phyloP scores from a whole-genome alignment of 768 basidiomycete species.

The Russula sp. region DNA sequence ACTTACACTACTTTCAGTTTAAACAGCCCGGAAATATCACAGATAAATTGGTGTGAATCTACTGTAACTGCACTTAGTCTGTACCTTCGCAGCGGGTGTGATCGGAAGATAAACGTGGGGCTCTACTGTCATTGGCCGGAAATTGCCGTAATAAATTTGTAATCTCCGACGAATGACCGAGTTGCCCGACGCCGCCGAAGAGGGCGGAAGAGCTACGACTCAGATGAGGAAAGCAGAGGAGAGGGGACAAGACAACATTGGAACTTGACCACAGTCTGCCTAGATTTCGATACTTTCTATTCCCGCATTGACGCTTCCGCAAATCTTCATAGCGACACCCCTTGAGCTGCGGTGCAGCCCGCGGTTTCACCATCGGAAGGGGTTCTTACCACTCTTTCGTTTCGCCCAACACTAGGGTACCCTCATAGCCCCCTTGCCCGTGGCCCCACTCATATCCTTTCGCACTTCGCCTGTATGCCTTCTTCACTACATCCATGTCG shows the following conservation, averaged over 20 bases:
- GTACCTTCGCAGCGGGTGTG: not conserved
- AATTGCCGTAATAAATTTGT: not conserved
- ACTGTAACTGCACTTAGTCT: too few species aligned
- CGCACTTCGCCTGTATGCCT: constrained; percentile 17
- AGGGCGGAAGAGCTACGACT: not conserved
- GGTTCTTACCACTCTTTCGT: constrained; percentile 27
- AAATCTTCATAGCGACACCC: not conserved
- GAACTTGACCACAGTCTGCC: not conserved
- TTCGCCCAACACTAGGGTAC: constrained; percentile 21
- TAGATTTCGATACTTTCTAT: not conserved
- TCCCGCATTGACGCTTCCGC: not conserved
- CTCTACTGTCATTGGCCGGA: not conserved
- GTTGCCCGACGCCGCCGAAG: not conserved
- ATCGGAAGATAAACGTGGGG: too few species aligned
- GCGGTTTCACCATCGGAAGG: constrained; percentile 5
- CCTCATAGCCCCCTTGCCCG: not conserved
- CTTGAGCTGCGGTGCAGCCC: not conserved
- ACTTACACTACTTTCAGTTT: not conserved
- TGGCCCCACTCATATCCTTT: constrained; percentile 12
- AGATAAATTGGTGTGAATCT: not conserved
- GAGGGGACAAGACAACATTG: not conserved
- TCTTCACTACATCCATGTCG: constrained; percentile 21
- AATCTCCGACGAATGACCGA: constrained; percentile 5
- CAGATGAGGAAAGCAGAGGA: not conserved
- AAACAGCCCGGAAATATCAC: not conserved